Evolutionary conservation across 495 filamentous ascomycete genomes (phyloP).

Genomic region (Podospora tetraspora): DNA sequence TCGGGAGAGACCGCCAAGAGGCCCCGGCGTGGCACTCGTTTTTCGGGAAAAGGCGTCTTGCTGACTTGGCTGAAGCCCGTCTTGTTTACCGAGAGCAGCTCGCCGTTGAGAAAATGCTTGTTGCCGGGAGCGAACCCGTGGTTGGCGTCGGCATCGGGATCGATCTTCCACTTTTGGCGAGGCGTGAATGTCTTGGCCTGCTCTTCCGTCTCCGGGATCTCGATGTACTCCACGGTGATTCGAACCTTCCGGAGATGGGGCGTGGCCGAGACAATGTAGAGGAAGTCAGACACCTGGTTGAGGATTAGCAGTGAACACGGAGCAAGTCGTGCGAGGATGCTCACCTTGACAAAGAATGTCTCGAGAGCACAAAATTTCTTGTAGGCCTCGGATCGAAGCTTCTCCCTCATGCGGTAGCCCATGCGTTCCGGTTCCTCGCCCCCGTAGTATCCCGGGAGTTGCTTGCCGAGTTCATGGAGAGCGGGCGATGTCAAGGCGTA

Average conservation of each 20-base stretch:
- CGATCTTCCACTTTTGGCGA: slow-evolving; percentile 48
- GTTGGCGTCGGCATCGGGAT: slow-evolving; percentile 41
- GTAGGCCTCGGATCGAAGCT: slow-evolving; percentile 40
- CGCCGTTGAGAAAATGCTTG: slow-evolving; percentile 45
- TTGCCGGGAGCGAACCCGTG: slow-evolving; percentile 39
- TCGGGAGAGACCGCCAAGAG: slow-evolving; percentile 39
- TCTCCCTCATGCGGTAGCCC: slow-evolving; percentile 33
- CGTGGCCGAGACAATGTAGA: slow-evolving; percentile 63
- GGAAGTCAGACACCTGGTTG: slow-evolving; percentile 64
- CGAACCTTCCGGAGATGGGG: slow-evolving; percentile 61
- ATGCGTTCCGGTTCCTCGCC: slow-evolving; percentile 36
- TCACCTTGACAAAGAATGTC: slow-evolving; percentile 74
- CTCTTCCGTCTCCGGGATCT: slow-evolving; percentile 44
- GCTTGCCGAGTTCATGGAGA: slow-evolving; percentile 41
- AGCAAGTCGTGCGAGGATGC: not conserved
- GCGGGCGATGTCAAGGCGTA: slow-evolving; percentile 43
- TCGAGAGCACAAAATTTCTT: slow-evolving; percentile 49
- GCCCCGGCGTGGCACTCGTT: slow-evolving; percentile 43
- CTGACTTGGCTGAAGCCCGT: slow-evolving; percentile 32
- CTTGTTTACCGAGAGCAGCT: slow-evolving; percentile 39
- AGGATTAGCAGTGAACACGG: slow-evolving; percentile 17
- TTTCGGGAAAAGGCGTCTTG: slow-evolving; percentile 42
- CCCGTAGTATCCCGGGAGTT: slow-evolving; percentile 40
- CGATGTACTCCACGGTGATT: slow-evolving; percentile 48
- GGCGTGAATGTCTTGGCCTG: slow-evolving; percentile 31